Base-by-base conservation (phyloP, 805 yeast species). In the Metschnikowia gruessii region DNA sequence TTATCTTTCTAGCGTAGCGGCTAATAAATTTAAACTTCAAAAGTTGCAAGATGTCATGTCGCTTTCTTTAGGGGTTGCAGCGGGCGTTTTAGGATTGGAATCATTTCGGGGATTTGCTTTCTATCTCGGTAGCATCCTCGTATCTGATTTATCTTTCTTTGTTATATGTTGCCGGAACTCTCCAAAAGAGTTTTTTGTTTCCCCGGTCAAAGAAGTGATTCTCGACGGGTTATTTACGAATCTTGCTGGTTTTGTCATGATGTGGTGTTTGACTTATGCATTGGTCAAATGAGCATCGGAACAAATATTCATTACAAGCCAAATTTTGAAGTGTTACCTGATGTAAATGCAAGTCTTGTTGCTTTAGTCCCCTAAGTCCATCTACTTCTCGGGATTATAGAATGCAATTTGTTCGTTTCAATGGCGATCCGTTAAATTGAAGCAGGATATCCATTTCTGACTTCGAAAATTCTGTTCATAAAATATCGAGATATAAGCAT, bases 201-300 rank as follows among this genome's bases (percentile, higher is more conserved):
- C 48, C 16, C 74, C 76, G 0, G 16, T 62, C 5, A 57, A 58
- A 24, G 71, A 69, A 42, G 55, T 71, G 2, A 66, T 71, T 34
- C 22, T 69, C 11, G 65, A 59, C n/a, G 65, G 70, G 1, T 38
- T 70, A 9, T 50, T 61, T 38, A 56, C 60, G 7, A 64, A 67
- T 44, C 53, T 66, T 4, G 65, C 76, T 0, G 76, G 75, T 8
- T 72, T 54, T 45, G 58, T 72, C 17, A 71, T 72, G 77, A 70
- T 70, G 76, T 72, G 77, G 77, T 72, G 77, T 55, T 61, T 72
- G 58, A 71, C 70, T 32, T 69, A 64, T 53, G 76, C 76, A 0
- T 57, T 72, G 44, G 73, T 71, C 16, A 68, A 67, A 48, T 52
- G 30, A 34, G 24, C 13, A 26, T 29, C 28, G 33, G 17, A n/a